These are phyloP conservation scores for Candida maris DNA, from an alignment of 805 yeast genomes.

Conservation along the genomic window DNA sequence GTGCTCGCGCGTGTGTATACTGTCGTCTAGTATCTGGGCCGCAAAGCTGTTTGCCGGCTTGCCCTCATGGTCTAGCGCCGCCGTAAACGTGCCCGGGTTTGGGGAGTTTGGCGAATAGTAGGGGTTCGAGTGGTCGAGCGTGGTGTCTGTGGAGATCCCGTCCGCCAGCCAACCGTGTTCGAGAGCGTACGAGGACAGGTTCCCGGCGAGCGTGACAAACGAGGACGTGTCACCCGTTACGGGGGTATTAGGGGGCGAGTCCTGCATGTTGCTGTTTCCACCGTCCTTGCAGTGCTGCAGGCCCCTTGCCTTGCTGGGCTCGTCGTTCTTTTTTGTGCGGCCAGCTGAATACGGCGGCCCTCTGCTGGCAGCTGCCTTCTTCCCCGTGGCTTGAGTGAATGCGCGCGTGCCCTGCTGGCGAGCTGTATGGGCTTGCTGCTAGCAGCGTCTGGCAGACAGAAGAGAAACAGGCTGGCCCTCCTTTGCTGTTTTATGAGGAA, in stretches of 20 bases:
- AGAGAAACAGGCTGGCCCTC: too few relatives aligned
- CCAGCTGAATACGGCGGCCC: too few relatives aligned
- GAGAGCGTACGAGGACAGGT: constrained; percentile 5
- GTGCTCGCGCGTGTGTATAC: not conserved
- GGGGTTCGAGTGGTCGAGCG: constrained; percentile 3
- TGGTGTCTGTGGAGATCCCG: constrained; percentile 2
- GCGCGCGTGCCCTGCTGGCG: too few relatives aligned
- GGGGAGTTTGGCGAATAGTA: constrained; percentile 10
- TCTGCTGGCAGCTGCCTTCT: too few relatives aligned
- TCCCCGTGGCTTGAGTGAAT: too few relatives aligned
- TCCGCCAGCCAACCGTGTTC: not conserved
- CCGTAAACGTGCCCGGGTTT: constrained; percentile 5
- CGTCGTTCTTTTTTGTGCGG: too few relatives aligned
- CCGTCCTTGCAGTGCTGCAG: too few relatives aligned
- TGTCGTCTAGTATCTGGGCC: constrained; percentile 1
- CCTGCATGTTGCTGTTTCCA: constrained; percentile 11
- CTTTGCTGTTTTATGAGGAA: too few relatives aligned
- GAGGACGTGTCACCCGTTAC: constrained; percentile 4
- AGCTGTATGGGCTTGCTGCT: too few relatives aligned
- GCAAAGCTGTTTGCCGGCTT: constrained; percentile 1
- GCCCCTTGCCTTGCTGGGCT: too few relatives aligned
- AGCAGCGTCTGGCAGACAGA: too few relatives aligned
- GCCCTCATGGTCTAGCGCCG: constrained; percentile 1
- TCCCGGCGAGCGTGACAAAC: constrained; percentile 8
- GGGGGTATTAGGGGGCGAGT: constrained; percentile 17